Percentiles rank a stretch among this genome's conserved stretches.
phyloP scores from a whole-genome alignment of 2,329 filamentous ascomycete genomes.

The Cordyceps tenuipes region DNA sequence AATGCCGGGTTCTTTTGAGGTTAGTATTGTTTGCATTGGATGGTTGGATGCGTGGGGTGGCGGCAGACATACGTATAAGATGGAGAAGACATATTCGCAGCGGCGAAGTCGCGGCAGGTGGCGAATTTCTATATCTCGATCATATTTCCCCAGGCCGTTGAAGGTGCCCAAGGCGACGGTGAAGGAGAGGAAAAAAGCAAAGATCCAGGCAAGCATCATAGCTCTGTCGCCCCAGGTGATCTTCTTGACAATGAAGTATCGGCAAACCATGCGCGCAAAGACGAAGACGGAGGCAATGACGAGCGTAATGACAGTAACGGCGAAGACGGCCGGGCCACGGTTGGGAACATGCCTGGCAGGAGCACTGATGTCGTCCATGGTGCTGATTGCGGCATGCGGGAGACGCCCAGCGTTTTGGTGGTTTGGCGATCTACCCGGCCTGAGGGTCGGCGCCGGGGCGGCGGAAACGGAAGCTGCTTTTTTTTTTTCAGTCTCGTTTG shows the following conservation, averaged over 20 bases:
- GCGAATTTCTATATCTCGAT: constrained; percentile 46
- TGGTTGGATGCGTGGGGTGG: background rate
- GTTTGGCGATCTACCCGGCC: background rate
- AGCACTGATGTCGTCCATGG: constrained; percentile 1
- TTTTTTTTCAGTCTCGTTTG: background rate
- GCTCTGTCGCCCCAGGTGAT: constrained; percentile 72
- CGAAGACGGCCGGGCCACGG: constrained; percentile 55
- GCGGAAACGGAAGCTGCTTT: background rate
- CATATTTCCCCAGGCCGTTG: constrained; percentile 61
- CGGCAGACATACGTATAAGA: constrained; percentile 45
- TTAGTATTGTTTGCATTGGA: background rate
- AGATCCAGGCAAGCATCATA: constrained; percentile 69
- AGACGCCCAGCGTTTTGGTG: background rate
- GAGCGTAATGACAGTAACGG: constrained; percentile 62
- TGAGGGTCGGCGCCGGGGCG: background rate
- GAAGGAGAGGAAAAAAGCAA: constrained; percentile 60
- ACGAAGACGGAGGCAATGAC: constrained; percentile 68
- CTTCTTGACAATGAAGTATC: constrained; percentile 62
- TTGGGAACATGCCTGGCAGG: constrained; percentile 30
- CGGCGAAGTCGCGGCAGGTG: constrained; percentile 45
- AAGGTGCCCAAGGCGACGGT: constrained; percentile 56
- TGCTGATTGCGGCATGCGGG: background rate
- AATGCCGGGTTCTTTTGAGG: constrained; percentile 69
- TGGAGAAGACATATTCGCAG: constrained; percentile 56
- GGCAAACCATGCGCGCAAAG: constrained; percentile 61